A percentile compares a stretch with the other conserved stretches of the same genome.
Conservation (phyloP, 116 monocot species). For the Cymodocea nodosa region DNA sequence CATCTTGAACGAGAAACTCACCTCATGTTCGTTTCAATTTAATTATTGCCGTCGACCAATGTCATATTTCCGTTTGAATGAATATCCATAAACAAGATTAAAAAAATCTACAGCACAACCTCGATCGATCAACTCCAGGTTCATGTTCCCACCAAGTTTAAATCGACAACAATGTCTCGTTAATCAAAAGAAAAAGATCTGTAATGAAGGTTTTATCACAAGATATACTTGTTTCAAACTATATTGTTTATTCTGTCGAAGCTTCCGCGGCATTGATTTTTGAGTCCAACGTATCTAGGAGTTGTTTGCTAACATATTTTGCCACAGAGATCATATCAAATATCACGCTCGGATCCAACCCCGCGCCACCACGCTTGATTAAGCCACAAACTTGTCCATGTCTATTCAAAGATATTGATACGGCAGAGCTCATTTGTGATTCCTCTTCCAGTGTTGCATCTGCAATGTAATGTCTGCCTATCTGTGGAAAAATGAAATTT, state of each 20-base stretch:
- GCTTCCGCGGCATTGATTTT: conserved; percentile 70
- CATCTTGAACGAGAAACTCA: no score
- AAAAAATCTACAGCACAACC: no score
- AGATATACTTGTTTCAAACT: no score
- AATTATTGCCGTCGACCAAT: no score
- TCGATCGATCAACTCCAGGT: no score
- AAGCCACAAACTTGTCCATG: conserved; percentile 71
- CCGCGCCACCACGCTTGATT: conserved; percentile 71
- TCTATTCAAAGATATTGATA: conserved; percentile 81
- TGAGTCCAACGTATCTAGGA: conserved; percentile 57
- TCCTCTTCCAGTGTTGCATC: conserved; percentile 96
- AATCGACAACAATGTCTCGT: no score
- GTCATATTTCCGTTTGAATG: no score
- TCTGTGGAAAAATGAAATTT: conserved; percentile 19
- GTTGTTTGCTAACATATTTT: conserved; percentile 43
- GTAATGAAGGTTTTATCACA: background rate
- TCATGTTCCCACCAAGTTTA: no score
- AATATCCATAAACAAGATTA: no score
- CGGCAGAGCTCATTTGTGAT: conserved; percentile 93
- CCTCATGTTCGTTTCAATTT: no score
- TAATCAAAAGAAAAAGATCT: background rate
- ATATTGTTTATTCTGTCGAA: background rate
- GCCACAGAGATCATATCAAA: conserved; percentile 89
- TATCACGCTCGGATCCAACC: conserved; percentile 75
- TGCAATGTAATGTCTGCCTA: conserved; percentile 80